Evolutionary conservation across 805 yeast species (phyloP), one percentile per base, ranked within the genome.

Genomic region (Wickerhamiella bombiphila): DNA sequence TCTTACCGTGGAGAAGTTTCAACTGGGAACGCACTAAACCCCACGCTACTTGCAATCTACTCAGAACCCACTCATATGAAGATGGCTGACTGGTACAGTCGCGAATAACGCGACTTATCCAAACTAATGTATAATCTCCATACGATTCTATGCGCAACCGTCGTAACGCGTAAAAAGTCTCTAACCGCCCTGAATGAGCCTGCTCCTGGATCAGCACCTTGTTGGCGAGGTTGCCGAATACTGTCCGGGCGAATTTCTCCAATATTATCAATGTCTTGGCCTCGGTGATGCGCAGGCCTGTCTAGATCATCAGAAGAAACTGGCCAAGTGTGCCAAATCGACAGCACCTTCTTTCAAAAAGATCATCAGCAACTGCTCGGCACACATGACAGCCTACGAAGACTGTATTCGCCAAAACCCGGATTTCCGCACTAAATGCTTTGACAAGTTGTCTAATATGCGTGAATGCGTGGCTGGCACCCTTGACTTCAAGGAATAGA

Each of bases 141-240:
- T n/a, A n/a, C n/a, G n/a, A n/a, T n/a, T n/a, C n/a, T n/a, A n/a
- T n/a, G n/a, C n/a, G n/a, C n/a, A n/a, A n/a, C n/a, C n/a, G n/a
- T n/a, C n/a, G n/a, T n/a, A n/a, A n/a, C n/a, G n/a, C n/a, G n/a
- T n/a, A n/a, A n/a, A n/a, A n/a, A n/a, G n/a, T n/a, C n/a, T n/a
- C n/a, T n/a, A n/a, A n/a, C n/a, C n/a, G n/a, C n/a, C n/a, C n/a
- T n/a, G n/a, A 22, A 66, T 68, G 69, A 61, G 72, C 13, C 54
- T 64, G 39, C 47, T 52, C 48, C 64, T 81, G 22, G 93, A 81
- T 56, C 86, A 80, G 52, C 62, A 77, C 36, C 67, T 81, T 22
- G 69, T 81, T 43, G 85, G 80, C 43, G 93, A 81, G 50, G 79
- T 68, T 42, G 85, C 93, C 11, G 68, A 72, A 38, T 62, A 66